Percentiles rank a stretch among this genome's conserved stretches.
These are phyloP conservation scores for Stygiomarasmius scandens DNA, from an alignment of 1,284 basidiomycete genomes.

Conservation along the genomic window DNA sequence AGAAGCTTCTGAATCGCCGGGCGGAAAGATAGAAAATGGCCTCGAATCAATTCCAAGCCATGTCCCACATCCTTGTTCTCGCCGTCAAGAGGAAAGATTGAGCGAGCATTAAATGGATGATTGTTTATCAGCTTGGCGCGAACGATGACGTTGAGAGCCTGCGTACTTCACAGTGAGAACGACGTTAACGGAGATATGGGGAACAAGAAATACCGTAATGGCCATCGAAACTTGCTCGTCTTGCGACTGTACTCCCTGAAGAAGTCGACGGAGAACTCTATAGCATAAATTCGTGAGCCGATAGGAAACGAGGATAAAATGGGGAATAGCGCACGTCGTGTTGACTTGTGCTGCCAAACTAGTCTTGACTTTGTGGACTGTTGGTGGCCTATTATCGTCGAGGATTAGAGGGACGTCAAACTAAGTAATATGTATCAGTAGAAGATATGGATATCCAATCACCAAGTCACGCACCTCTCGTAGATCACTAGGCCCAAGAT, in stretches of 20 bases:
- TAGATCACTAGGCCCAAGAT: slow-evolving; percentile 29
- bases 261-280: slow-evolving; percentile 52
- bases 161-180: slow-evolving; percentile 26
- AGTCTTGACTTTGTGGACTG: slow-evolving; percentile 42
- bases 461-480: slow-evolving; percentile 17
- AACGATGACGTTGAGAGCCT: slow-evolving; percentile 63
- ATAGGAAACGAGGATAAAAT: not conserved
- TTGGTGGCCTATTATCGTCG: not conserved
- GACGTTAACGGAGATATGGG: slow-evolving; percentile 35
- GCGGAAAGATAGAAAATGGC: slow-evolving; percentile 63
- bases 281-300: not conserved
- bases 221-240: slow-evolving; percentile 59
- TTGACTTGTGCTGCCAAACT: slow-evolving; percentile 48
- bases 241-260: slow-evolving; percentile 52
- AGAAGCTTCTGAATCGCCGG: slow-evolving; percentile 54
- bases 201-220: slow-evolving; percentile 49
- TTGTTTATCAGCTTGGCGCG: slow-evolving; percentile 58
- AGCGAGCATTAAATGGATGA: slow-evolving; percentile 60
- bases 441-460: too few species aligned
- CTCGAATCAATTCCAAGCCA: slow-evolving; percentile 57
- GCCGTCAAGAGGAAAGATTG: slow-evolving; percentile 63
- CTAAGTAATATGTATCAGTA: too few species aligned
- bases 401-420: slow-evolving; percentile 17
- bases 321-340: too few species aligned
- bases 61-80: slow-evolving; percentile 52